Base-by-base conservation (phyloP, 148 eudicot species). In the Rhododendron henanense region DNA sequence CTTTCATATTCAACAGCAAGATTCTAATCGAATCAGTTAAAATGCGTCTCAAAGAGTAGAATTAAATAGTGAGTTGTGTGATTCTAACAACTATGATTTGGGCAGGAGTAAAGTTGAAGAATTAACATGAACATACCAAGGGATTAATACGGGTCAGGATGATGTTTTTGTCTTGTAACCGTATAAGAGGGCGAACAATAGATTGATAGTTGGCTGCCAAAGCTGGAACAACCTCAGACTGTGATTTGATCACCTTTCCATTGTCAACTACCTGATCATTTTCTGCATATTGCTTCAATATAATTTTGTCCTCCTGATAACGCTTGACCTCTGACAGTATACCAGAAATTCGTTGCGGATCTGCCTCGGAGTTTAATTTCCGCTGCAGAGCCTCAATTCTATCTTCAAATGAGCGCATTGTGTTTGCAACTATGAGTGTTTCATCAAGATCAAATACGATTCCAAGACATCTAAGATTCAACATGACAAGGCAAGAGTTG, bases 391-490 rank as follows among this genome's bases (percentile, higher is more conserved):
- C 91, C 84, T 95, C 98, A 85, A 97, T 94, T 88, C 96, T 92
- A 88, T 97, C 99, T 90, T 97, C 99, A 83, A 97, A 97, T 2
- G 99, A 97, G 13, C 98, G 94, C 96, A 94, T 91, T 11, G 99
- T 97, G 87, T 97, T 95, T 44, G 99, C 99, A 76, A 97, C 98
- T 57, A 97, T 90, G 21, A 97, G 95, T 33, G 99, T 97, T 88
- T 97, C 99, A 78, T 97, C 99, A 35, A 97, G 99, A 90, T 97
- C 99, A 91, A 97, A 97, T 50, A 95, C 99, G 84, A 97, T 97
- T 86, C 98, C 96, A 83, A 97, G 99, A 85, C 99, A 97, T 86
- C 99, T 93, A 74, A 95, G 98, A 86, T 97, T 95, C 86, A 97
- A 90, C 98, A 97, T 89, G 81, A 90, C 92, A 86, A 97, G 96